phyloP scores from a whole-genome alignment of 805 yeast species.

The Sugiyamaella qingdaonensis region DNA sequence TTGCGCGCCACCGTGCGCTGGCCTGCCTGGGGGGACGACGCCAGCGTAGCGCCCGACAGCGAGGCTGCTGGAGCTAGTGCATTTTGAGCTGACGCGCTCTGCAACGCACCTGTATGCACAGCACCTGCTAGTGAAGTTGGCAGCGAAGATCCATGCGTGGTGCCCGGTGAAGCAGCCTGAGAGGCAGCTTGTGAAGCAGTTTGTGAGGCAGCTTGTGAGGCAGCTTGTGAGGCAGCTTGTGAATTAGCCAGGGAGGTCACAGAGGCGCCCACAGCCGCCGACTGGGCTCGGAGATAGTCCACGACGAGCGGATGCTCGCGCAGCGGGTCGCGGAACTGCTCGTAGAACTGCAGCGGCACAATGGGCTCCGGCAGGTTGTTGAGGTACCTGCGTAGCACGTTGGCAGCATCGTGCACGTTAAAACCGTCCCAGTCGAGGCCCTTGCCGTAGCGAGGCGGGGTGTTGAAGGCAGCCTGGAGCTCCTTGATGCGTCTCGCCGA shows the following conservation, averaged over 20 bases:
- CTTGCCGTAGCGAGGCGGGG: constrained; percentile 87
- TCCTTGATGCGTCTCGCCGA: constrained; percentile 83
- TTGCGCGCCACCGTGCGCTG: neutral
- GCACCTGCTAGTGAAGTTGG: neutral
- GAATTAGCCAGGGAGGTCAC: neutral
- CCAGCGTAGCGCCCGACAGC: neutral
- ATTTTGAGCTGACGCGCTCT: neutral
- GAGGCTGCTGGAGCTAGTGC: neutral
- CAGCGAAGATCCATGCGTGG: too few relatives aligned
- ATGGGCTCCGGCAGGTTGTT: constrained; percentile 90
- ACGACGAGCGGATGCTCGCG: constrained; percentile 55
- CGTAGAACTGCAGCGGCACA: constrained; percentile 73
- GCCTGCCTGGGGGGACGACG: neutral
- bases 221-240: neutral
- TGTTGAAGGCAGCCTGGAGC: constrained; percentile 74
- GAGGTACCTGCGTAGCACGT: constrained; percentile 76
- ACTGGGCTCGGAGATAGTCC: constrained; percentile 58
- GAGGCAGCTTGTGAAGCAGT: too few relatives aligned
- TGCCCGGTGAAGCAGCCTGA: too few relatives aligned
- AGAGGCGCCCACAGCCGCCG: constrained; percentile 12
- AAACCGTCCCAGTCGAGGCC: constrained; percentile 88
- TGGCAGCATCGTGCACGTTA: constrained; percentile 96
- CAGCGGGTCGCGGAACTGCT: constrained; percentile 73
- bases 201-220: neutral
- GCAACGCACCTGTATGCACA: too few relatives aligned